Base-by-base conservation (phyloP, 306 rosid species). In the Vigna mungo region DNA sequence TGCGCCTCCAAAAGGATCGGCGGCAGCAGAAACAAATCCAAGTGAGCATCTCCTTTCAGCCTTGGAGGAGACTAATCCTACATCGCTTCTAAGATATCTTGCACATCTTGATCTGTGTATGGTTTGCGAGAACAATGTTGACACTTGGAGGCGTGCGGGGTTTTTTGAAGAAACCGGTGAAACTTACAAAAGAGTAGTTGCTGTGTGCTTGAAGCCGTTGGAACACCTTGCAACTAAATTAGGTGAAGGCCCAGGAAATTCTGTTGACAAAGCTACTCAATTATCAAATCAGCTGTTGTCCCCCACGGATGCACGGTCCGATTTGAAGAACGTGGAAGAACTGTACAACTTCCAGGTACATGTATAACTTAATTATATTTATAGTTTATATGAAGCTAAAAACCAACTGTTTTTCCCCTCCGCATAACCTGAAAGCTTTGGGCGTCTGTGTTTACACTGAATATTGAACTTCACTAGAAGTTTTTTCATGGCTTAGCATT, bases 1-100 rank as follows among this genome's bases (percentile, higher is more conserved):
- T 86, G 99, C 99, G 0, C 98, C 98, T 34, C 97, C 96, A 47
- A 91, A 91, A 87, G 99, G 99, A 81, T 95, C 98, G 13, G 99
- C 99, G 21, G 99, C 99, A 46, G 97, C 97, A 7, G 97, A 92
- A 91, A 92, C 97, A 75, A 95, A 95, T 85, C 99, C 99, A 36
- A 92, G 90, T 44, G 99, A 95, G 79, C 81, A 88, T 81, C 97
- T 95, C 55, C 97, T 95, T 85, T 85, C 88, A 58, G 97, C 99
- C 18, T 63, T 95, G 94, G 99, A 95, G 85, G 94, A 90, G 78
- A 92, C 97, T 72, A 68, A 77, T 48, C 90, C 94, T 39, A 82
- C 86, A 55, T 92, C 97, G 80, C 97, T 92, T 88, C 90, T 90
- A 72, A 92, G 86, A 47, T 88, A 89, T 87, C 99, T 92, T 86